Percentiles rank a stretch among this genome's conserved stretches.
These are phyloP conservation scores for Limonium bicolor DNA, from an alignment of 148 eudicot genomes.

Conservation along the genomic window DNA sequence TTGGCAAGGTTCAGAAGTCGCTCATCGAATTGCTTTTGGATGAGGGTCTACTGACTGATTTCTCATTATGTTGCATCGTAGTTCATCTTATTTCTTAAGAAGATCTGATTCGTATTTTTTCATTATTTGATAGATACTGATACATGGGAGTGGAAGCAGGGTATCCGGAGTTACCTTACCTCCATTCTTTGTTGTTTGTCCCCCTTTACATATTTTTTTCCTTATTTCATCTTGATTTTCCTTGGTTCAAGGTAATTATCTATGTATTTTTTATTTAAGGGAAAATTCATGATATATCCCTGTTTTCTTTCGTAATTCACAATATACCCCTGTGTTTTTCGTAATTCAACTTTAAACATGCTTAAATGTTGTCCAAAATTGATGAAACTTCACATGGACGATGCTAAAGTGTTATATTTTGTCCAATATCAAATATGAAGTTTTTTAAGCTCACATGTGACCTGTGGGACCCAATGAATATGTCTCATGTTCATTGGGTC, in stretches of 20 bases:
- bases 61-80: neutral
- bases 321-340: too few relatives aligned
- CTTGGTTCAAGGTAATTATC: slow-evolving; percentile 65
- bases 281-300: too few relatives aligned
- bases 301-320: too few relatives aligned
- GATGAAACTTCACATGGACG: too few relatives aligned
- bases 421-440: too few relatives aligned
- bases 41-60: slow-evolving; percentile 12
- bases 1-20: slow-evolving; percentile 96
- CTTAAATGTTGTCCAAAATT: too few relatives aligned
- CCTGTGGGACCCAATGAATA: too few relatives aligned
- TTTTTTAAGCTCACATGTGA: too few relatives aligned
- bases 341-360: too few relatives aligned
- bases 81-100: neutral
- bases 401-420: too few relatives aligned
- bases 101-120: neutral
- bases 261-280: neutral
- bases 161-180: slow-evolving; percentile 77
- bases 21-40: slow-evolving; percentile 77
- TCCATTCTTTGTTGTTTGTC: slow-evolving; percentile 82
- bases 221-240: slow-evolving; percentile 56
- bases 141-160: slow-evolving; percentile 91
- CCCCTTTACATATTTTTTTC: slow-evolving; percentile 63
- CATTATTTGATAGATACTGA: slow-evolving; percentile 44
- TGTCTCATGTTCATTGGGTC: too few relatives aligned